These are phyloP conservation scores for Calvatia gigantea DNA, from an alignment of 768 basidiomycete species.

Conservation along the genomic window DNA sequence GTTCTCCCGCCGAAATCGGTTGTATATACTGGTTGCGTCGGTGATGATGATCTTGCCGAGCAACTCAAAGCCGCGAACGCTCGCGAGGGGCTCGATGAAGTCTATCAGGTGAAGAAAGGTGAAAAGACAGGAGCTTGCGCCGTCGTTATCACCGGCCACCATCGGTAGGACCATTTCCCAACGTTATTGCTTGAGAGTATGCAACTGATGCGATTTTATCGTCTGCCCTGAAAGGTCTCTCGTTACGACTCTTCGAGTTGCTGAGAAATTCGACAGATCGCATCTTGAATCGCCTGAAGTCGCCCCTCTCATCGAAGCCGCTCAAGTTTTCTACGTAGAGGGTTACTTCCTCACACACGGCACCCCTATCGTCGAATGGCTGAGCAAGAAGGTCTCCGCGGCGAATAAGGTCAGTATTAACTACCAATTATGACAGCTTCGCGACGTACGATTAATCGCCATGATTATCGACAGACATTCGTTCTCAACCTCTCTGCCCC, in stretches of 20 bases:
- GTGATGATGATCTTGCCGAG: slow-evolving; percentile 86
- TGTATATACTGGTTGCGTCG: slow-evolving; percentile 93
- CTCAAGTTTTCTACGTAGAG: slow-evolving; percentile 90
- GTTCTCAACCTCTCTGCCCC: slow-evolving; percentile 94
- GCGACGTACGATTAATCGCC: too few species aligned
- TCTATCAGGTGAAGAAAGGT: slow-evolving; percentile 84
- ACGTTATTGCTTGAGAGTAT: slow-evolving; percentile 15
- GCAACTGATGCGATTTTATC: background rate
- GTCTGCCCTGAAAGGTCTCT: slow-evolving; percentile 67
- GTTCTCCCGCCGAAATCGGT: slow-evolving; percentile 84
- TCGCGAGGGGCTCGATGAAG: slow-evolving; percentile 84
- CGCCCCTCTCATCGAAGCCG: slow-evolving; percentile 71
- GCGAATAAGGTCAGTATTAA: slow-evolving; percentile 60
- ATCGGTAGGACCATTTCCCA: slow-evolving; percentile 50
- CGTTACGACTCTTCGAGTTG: slow-evolving; percentile 85
- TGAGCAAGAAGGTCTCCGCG: slow-evolving; percentile 74
- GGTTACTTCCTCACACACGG: slow-evolving; percentile 99
- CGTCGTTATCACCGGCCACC: slow-evolving; percentile 89
- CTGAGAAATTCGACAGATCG: slow-evolving; percentile 82
- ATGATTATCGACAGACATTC: slow-evolving; percentile 82
- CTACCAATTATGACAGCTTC: background rate
- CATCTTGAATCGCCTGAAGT: slow-evolving; percentile 78
- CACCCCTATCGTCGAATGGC: slow-evolving; percentile 58
- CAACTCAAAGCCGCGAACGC: slow-evolving; percentile 89
- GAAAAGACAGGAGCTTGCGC: slow-evolving; percentile 96